Evolutionary conservation across 2,329 filamentous ascomycete genomes (phyloP).

Genomic region (Knufia fluminis): DNA sequence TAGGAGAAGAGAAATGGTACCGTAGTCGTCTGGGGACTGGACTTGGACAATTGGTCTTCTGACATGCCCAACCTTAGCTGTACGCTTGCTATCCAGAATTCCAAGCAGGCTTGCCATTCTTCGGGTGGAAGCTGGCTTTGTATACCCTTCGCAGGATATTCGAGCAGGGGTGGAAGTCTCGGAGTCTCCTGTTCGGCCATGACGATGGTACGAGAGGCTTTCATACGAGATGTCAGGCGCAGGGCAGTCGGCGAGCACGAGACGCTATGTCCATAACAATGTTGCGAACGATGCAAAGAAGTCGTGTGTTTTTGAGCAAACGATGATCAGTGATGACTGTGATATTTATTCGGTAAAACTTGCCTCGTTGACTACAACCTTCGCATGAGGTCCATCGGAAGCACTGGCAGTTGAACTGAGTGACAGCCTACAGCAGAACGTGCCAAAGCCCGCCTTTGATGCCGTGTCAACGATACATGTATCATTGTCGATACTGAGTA

Average conservation of each 20-base stretch:
- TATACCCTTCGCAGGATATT: constrained; percentile 63
- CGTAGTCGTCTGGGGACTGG: constrained; percentile 12
- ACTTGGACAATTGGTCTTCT: constrained; percentile 43
- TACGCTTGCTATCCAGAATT: constrained; percentile 64
- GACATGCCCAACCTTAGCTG: constrained; percentile 55
- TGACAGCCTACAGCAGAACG: too few relatives aligned
- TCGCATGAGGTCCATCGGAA: too few relatives aligned
- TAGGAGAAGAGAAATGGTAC: constrained; percentile 18
- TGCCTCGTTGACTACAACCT: too few relatives aligned
- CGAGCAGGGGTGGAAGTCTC: constrained; percentile 59
- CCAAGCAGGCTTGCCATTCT: constrained; percentile 70
- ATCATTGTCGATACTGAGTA: too few relatives aligned
- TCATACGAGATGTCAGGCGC: not conserved
- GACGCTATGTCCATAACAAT: too few relatives aligned
- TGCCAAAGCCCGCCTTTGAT: too few relatives aligned
- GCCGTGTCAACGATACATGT: too few relatives aligned
- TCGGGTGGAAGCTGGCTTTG: constrained; percentile 54
- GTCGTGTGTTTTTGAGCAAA: too few relatives aligned
- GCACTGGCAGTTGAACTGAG: too few relatives aligned
- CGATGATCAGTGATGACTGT: too few relatives aligned
- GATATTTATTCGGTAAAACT: too few relatives aligned
- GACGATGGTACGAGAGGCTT: not conserved
- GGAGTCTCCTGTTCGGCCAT: constrained; percentile 30
- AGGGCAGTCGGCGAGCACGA: not conserved
- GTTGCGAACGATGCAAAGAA: too few relatives aligned